A percentile compares a stretch with the other conserved stretches of the same genome.
Evolutionary conservation across 208 protist species (phyloP).

Genomic region (Acanthamoeba sp.): DNA sequence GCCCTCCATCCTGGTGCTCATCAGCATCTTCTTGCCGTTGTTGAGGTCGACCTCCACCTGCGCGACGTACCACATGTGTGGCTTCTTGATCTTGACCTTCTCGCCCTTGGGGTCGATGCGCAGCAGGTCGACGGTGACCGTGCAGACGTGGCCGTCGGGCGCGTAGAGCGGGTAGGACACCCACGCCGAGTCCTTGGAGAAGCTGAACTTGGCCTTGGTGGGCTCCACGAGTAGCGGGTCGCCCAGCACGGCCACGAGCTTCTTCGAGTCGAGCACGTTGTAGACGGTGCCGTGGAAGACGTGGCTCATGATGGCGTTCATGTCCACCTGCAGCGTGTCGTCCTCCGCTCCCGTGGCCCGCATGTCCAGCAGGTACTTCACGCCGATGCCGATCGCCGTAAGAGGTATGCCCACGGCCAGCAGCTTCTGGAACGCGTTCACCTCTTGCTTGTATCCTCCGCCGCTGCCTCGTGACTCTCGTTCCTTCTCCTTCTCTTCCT

Average conservation of each 20-base stretch:
- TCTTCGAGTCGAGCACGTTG: constrained; percentile 55
- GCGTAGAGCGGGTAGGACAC: constrained; percentile 22
- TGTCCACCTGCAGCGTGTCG: constrained; percentile 37
- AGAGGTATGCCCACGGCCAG: background rate
- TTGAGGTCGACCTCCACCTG: constrained; percentile 34
- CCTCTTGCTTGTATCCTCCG: background rate
- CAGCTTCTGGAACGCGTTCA: constrained; percentile 24
- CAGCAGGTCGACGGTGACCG: constrained; percentile 25
- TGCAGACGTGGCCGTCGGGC: constrained; percentile 9
- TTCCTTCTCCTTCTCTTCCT: background rate
- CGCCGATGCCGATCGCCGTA: background rate
- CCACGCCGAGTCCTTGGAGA: constrained; percentile 34
- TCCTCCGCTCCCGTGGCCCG: background rate
- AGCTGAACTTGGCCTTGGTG: constrained; percentile 34
- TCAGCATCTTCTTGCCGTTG: constrained; percentile 43
- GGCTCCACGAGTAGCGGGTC: constrained; percentile 25
- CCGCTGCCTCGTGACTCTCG: background rate
- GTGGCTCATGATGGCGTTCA: background rate
- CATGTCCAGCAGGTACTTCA: background rate
- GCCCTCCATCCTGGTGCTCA: constrained; percentile 2
- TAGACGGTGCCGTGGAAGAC: background rate
- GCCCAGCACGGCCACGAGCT: background rate
- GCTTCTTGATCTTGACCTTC: background rate
- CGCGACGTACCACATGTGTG: constrained; percentile 39
- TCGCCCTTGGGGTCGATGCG: constrained; percentile 9